Conservation (phyloP, 352 stramenopile genomes). For the Globisporangium cystogenes region DNA sequence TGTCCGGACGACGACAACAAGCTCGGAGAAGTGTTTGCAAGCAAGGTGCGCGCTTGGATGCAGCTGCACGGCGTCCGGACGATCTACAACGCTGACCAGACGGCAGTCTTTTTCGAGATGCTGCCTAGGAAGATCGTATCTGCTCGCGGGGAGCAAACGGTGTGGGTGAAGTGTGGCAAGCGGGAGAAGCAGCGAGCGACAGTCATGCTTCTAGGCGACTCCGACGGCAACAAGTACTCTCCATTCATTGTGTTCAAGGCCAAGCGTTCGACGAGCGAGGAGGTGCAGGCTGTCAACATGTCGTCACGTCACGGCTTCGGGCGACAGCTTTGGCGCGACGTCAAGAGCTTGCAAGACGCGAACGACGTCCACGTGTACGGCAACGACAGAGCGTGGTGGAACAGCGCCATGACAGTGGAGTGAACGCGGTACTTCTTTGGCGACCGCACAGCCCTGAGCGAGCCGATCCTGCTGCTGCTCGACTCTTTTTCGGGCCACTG, state of each 20-base stretch:
- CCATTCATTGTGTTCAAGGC: not conserved
- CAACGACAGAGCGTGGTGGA: conserved; percentile 23
- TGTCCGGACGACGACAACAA: conserved; percentile 4
- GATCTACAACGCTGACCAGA: conserved; percentile 27
- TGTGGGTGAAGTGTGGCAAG: not conserved
- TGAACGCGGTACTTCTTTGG: conserved; percentile 21
- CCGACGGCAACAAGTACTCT: not conserved
- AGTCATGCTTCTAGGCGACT: not conserved
- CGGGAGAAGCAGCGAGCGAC: not conserved
- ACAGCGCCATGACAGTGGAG: conserved; percentile 9
- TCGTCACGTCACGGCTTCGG: conserved; percentile 25
- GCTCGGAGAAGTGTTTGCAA: not conserved
- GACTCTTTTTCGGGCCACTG: conserved; percentile 28
- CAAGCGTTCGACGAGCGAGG: not conserved
- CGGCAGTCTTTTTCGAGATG: conserved; percentile 25
- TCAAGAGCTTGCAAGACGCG: conserved; percentile 5
- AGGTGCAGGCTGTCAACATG: no score
- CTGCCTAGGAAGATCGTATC: conserved; percentile 21
- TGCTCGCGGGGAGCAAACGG: not conserved
- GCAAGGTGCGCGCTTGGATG: conserved; percentile 7
- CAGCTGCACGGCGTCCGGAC: conserved; percentile 6
- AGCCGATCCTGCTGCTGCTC: conserved; percentile 19
- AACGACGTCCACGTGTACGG: conserved; percentile 13
- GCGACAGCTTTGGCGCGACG: conserved; percentile 13
- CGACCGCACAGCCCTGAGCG: not conserved